Evolutionary conservation across 1,139 yeast genomes (phyloP).

Genomic region (Kodamaea fungicola): DNA sequence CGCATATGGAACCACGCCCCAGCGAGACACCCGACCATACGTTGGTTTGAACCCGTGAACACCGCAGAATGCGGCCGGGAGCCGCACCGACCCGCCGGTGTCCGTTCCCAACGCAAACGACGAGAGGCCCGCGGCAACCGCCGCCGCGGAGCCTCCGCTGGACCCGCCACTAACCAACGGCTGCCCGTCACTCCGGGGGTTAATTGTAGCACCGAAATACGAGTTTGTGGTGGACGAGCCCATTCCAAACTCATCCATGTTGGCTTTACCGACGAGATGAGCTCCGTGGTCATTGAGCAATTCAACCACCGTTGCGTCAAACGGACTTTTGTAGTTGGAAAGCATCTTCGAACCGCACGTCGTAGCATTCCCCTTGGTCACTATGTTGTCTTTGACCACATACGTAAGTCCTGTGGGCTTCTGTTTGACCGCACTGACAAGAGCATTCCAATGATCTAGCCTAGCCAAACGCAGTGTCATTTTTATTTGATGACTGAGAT

Average conservation of each 20-base stretch:
- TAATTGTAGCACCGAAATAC: conserved; percentile 60
- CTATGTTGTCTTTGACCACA: conserved; percentile 71
- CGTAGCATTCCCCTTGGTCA: conserved; percentile 59
- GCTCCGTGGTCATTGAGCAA: conserved; percentile 53
- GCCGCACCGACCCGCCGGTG: conserved; percentile 93
- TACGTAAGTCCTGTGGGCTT: conserved; percentile 3
- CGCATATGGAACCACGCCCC: conserved; percentile 92
- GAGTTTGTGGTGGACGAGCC: conserved; percentile 68
- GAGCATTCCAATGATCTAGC: conserved; percentile 1
- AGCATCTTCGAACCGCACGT: conserved; percentile 75
- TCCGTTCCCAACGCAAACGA: conserved; percentile 83
- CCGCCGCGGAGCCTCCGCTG: conserved; percentile 94
- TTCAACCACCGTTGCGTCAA: conserved; percentile 68
- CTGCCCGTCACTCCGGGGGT: conserved; percentile 52
- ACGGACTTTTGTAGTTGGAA: conserved; percentile 64
- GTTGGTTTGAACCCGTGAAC: conserved; percentile 87
- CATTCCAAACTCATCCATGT: conserved; percentile 98
- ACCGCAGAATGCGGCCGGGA: conserved; percentile 88
- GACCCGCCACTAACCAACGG: conserved; percentile 65
- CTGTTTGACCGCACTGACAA: neutral
- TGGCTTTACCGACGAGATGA: conserved; percentile 73
- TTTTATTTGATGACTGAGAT: neutral
- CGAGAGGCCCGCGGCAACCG: conserved; percentile 68
- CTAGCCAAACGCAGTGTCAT: neutral
- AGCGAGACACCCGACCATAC: conserved; percentile 85